A percentile compares a stretch with the other conserved stretches of the same genome.
Evolutionary conservation across 2,329 filamentous ascomycete genomes (phyloP).

Genomic region (Zopfia rhizophila): DNA sequence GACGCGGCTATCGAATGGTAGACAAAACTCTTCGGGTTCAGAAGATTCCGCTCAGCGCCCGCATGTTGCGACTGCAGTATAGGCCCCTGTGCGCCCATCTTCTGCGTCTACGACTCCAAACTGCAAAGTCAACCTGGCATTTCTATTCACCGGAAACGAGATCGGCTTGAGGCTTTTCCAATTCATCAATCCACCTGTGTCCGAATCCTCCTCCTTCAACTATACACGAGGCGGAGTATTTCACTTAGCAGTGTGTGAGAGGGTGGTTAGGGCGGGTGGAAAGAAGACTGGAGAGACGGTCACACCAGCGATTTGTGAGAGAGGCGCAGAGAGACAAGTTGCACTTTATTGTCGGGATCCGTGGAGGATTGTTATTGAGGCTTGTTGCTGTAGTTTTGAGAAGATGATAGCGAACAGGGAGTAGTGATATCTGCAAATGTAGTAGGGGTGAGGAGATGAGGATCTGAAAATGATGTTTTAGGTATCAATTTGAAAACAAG

Average conservation of each 20-base stretch:
- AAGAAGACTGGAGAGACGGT: slow-evolving; percentile 43
- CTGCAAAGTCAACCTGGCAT: slow-evolving; percentile 44
- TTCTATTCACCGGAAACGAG: slow-evolving; percentile 43
- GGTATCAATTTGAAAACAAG: too few species aligned
- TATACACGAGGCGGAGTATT: slow-evolving; percentile 46
- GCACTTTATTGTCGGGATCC: slow-evolving; percentile 37
- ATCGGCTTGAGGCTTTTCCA: slow-evolving; percentile 50
- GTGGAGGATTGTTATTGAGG: slow-evolving; percentile 42
- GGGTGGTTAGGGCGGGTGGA: slow-evolving; percentile 37
- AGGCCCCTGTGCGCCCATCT: slow-evolving; percentile 35
- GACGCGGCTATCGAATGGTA: slow-evolving; percentile 38
- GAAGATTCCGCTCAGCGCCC: slow-evolving; percentile 25
- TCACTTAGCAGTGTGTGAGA: slow-evolving; percentile 43
- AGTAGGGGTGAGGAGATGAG: too few species aligned
- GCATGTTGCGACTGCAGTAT: slow-evolving; percentile 15
- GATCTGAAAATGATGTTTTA: too few species aligned
- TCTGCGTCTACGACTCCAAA: slow-evolving; percentile 40
- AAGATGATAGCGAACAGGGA: slow-evolving; percentile 33
- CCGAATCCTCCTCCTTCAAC: too few species aligned
- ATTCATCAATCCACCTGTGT: slow-evolving; percentile 43
- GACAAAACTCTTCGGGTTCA: slow-evolving; percentile 34
- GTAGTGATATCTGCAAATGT: too few species aligned
- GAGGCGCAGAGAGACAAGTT: slow-evolving; percentile 25
- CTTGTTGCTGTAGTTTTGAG: slow-evolving; percentile 32
- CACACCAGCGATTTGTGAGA: too few species aligned